Base-by-base conservation (phyloP, 805 yeast species). In the Yarrowia sp. region DNA sequence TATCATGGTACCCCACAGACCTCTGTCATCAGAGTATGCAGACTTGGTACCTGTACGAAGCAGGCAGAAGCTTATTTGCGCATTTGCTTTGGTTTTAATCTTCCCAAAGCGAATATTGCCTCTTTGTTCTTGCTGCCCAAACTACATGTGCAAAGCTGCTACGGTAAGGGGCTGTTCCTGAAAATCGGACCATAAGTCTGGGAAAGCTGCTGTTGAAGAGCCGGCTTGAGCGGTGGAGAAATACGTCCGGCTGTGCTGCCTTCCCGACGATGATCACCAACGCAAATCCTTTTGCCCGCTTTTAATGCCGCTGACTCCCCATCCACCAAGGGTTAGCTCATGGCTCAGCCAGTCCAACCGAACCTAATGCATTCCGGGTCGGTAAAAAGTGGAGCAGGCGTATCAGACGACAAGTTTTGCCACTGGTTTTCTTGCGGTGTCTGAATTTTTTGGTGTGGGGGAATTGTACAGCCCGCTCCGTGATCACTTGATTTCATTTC, bases 281-380 rank as follows among this genome's bases (percentile, higher is more conserved):
- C 41, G 26, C n/a, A 1, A 35, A 36, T 36, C 32, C 19, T 36
- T 38, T 12, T 38, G 32, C 43, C 41, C 56, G 7, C 26, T 50
- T 50, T 26, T 22, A 50, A 50, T 35, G 41, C 56, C 56, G 41
- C 41, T n/a, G 56, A 35, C 41, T 16, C 45, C 59, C 8, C 56
- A 35, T 52, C 26, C 9, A 7, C 14, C 36, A 19, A 53, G 45
- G 1, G 26, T 26, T 22, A 41, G 48, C 63, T 42, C 48, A n/a
- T 41, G 14, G 26, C 26, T 8, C 48, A 26, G 48, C 61, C 63
- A 56, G 63, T 49, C 63, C 48, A 56, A 56, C 48, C 40, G 15
- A 56, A 56, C 63, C 41, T 56, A 26, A 56, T 41, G 46, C 46
- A 56, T 22, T 56, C 63, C 63, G 63, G 61, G 38, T 38, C 61